Evolutionary conservation across 2,329 filamentous ascomycete species (phyloP).

Genomic region (Cadophora luteo-olivacea): DNA sequence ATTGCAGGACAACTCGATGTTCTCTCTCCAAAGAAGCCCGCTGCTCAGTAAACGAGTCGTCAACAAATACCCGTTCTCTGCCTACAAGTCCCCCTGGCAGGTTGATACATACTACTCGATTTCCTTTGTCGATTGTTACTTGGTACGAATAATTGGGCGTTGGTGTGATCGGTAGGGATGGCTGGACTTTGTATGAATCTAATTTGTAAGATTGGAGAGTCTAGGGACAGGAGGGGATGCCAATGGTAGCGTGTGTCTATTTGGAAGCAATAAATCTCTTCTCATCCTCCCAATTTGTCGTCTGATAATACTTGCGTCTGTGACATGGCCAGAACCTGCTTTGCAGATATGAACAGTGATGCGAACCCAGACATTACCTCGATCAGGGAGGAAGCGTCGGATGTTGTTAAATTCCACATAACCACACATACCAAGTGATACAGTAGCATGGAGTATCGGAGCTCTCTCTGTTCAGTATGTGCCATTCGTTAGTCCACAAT

Average conservation of each 20-base stretch:
- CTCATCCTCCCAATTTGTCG: background rate
- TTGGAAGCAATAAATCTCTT: conserved; percentile 12
- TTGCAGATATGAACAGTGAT: background rate
- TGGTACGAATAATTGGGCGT: conserved; percentile 13
- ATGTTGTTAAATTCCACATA: too few relatives aligned
- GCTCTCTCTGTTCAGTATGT: too few relatives aligned
- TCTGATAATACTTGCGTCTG: background rate
- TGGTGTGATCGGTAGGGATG: background rate
- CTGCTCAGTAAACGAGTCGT: background rate
- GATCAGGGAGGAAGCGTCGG: too few relatives aligned
- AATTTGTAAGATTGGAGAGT: conserved; percentile 1
- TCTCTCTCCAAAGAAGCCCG: conserved; percentile 46
- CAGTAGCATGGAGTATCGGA: too few relatives aligned
- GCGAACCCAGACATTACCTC: too few relatives aligned
- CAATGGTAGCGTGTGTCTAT: conserved; percentile 5
- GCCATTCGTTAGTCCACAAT: too few relatives aligned
- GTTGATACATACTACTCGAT: conserved; percentile 1
- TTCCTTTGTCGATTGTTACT: conserved; percentile 17
- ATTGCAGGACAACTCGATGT: conserved; percentile 54
- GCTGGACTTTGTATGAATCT: conserved; percentile 3
- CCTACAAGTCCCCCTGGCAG: background rate
- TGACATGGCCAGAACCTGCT: background rate
- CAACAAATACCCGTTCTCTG: background rate
- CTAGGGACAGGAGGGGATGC: background rate
- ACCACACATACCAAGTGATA: too few relatives aligned